Base-by-base conservation (phyloP, 257 asterid species). In the Solanum neorickii region DNA sequence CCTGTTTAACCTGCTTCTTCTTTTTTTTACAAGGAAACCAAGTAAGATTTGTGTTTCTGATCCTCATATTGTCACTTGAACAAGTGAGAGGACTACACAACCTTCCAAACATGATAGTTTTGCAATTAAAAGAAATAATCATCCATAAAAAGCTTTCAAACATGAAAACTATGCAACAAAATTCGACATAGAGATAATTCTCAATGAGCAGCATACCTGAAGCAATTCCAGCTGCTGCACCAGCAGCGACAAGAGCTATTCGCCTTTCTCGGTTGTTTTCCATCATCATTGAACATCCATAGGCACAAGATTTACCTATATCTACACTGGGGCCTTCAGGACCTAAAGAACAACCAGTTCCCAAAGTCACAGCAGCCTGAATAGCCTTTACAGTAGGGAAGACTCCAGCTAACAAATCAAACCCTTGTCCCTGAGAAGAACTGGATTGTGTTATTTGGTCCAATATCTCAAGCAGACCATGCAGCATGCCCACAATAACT, bases 291-390 rank as follows among this genome's bases (percentile, higher is more conserved):
- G 99, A 96, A 93, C 95, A 92, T 85, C 97, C 99, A 87, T 95
- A 87, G 84, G 98, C 99, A 91, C 99, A 96, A 18, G 99, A 97
- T 92, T 95, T 97, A 46, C 99, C 99, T 89, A 97, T 97, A 90
- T 97, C 99, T 23, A 97, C 99, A 89, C 98, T 96, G n/a, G 99
- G 99, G 86, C 99, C 99, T 91, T 97, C 99, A 69, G 99, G 99
- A 87, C 99, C 99, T 82, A 97, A 91, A 89, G 99, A 97, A 91
- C 99, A 92, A 39, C 99, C 99, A 69, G 99, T 97, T 41, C 99
- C 99, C 89, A 97, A 89, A 68, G 97, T 93, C 87, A 95, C 95
- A 86, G 98, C 98, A 84, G 99, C 99, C 92, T 97, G 99, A 65
- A 95, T 87, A 73, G 99, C 99, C 91, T 95, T 97, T 78, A 97